Evolutionary conservation across 2,329 filamentous ascomycete species (phyloP), one percentile per base, ranked within the genome.

Genomic region (Xylariaceae sp.): DNA sequence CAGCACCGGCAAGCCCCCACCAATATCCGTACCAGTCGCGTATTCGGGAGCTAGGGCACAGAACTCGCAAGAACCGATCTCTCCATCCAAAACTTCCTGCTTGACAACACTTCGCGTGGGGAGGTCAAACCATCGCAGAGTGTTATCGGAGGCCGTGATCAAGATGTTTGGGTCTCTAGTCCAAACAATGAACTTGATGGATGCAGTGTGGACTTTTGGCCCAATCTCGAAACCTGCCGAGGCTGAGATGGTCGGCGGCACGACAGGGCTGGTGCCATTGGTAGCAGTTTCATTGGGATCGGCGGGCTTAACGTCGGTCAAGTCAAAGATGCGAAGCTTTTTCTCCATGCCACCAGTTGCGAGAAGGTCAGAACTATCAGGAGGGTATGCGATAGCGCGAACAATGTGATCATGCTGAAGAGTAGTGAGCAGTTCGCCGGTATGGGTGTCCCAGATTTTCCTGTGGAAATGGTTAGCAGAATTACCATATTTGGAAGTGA

Each of bases 121-220:
- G 44, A 98, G 79, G 73, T 99, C 92, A 79, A 95, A 96, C 95
- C 95, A 99, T 55, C 95, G 87, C 23, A 99, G 84, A 43, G 89
- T 92, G 72, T 95, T 96, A 72, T 97, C 94, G 0, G 92, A 90
- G 2, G 94, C 93, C 0, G 95, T 99, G 47, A 96, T 90, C 55
- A 99, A 80, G 62, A 94, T 87, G 68, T 95, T 96, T 47, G 90
- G 89, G 69, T 96, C 90, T 57, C 87, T 85, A 49, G 92, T 91
- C 95, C 95, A 99, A 60, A 96, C 90, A 60, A 99, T 96, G 56
- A 92, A 93, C 75, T 97, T 98, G 82, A 99, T 98, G 28, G 90
- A 91, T 43, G 90, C 90, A 14, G 84, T 87, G 73, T 99, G 95
- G 11, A 90, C 83, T 31, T 91, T 91, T 6, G 88, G 83, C 17